Evolutionary conservation across 495 filamentous ascomycete genomes (phyloP).

Genomic region (Echria macrotheca): DNA sequence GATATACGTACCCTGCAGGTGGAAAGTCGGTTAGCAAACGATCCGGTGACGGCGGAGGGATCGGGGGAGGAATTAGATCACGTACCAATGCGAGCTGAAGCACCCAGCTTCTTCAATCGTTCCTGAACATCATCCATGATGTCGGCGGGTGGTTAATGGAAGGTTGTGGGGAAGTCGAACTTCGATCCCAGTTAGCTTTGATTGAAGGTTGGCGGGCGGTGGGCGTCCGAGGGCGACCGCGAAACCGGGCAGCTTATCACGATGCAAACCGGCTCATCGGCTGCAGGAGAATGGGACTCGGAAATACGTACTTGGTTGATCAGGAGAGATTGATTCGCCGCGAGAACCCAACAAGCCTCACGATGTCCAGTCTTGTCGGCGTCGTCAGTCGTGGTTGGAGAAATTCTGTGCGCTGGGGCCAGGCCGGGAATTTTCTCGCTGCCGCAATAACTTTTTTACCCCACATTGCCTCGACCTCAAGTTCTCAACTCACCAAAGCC

Average conservation of each 20-base stretch:
- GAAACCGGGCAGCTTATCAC: background rate
- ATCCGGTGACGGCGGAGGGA: slow-evolving; percentile 8
- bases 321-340: slow-evolving; percentile 16
- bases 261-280: background rate
- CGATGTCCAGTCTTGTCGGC: slow-evolving; percentile 22
- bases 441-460: slow-evolving; percentile 32
- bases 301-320: slow-evolving; percentile 21
- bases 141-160: slow-evolving; percentile 20
- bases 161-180: slow-evolving; percentile 12
- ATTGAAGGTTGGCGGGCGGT: no score
- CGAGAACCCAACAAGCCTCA: slow-evolving; percentile 22
- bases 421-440: slow-evolving; percentile 29
- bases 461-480: slow-evolving; percentile 20
- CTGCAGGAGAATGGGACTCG: slow-evolving; percentile 1
- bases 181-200: slow-evolving; percentile 13
- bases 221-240: background rate
- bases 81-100: slow-evolving; percentile 72
- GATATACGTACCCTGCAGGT: slow-evolving; percentile 22
- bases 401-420: slow-evolving; percentile 34
- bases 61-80: slow-evolving; percentile 23
- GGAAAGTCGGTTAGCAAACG: slow-evolving; percentile 17
- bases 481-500: slow-evolving; percentile 6
- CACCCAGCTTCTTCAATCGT: slow-evolving; percentile 73
- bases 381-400: slow-evolving; percentile 27
- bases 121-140: slow-evolving; percentile 60